A percentile compares a stretch with the other conserved stretches of the same genome.
Conservation (phyloP, 768 basidiomycete species). For the Rhodosporidiobolus odoratus region DNA sequence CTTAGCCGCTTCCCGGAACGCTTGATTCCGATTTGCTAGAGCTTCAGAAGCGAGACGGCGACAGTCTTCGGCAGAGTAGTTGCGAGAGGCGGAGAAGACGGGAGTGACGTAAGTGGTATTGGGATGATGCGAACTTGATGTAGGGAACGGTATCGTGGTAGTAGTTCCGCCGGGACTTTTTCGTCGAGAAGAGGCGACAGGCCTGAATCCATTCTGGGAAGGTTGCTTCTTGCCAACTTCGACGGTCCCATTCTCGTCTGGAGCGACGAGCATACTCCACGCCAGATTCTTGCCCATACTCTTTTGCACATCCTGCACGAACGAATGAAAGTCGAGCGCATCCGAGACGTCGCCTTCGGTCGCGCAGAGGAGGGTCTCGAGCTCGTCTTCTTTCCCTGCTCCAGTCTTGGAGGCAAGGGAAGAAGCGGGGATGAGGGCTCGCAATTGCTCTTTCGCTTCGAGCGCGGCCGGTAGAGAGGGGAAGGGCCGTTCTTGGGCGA, state of each 20-base stretch:
- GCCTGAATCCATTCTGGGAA: background rate
- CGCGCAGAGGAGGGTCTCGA: constrained; percentile 31
- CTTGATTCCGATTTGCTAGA: constrained; percentile 43
- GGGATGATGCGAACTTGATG: no score
- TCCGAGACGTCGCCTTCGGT: constrained; percentile 37
- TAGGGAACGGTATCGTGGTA: no score
- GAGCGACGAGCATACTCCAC: constrained; percentile 15
- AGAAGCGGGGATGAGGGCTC: constrained; percentile 3
- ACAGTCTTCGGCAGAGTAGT: constrained; percentile 39
- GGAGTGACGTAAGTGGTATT: background rate
- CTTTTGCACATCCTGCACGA: constrained; percentile 22
- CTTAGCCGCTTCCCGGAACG: constrained; percentile 45
- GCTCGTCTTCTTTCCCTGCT: constrained; percentile 4
- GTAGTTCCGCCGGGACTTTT: no score
- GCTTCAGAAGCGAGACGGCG: constrained; percentile 42
- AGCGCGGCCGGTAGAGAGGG: constrained; percentile 2
- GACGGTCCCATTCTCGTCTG: constrained; percentile 8
- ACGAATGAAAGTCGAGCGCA: constrained; percentile 38
- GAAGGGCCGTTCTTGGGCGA: constrained; percentile 24
- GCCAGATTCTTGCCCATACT: constrained; percentile 23
- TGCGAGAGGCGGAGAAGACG: background rate
- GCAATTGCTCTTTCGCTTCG: constrained; percentile 8
- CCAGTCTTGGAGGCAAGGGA: background rate
- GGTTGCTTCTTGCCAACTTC: no score
- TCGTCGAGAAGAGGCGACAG: background rate